Evolutionary conservation across 441 rosid genomes (phyloP).

Genomic region (Adansonia rubrostipa): DNA sequence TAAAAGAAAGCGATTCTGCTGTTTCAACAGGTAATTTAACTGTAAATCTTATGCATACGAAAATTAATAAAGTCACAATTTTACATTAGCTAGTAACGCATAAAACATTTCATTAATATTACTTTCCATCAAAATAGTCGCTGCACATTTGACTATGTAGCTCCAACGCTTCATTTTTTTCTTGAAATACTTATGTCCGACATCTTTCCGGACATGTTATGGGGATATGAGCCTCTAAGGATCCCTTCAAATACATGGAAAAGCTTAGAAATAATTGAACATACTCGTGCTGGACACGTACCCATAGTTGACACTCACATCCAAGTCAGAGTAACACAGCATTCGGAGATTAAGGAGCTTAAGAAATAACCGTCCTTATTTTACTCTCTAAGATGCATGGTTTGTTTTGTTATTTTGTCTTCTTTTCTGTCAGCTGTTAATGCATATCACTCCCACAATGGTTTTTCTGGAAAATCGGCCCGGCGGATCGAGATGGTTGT

Average conservation of each 20-base stretch:
- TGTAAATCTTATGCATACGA: slow-evolving; percentile 19
- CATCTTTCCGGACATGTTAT: too few species aligned
- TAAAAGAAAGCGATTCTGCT: slow-evolving; percentile 44
- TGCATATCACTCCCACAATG: not conserved
- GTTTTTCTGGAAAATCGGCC: not conserved
- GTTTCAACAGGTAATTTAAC: slow-evolving; percentile 50
- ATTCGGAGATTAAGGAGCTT: not conserved
- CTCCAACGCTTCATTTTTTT: too few species aligned
- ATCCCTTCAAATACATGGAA: too few species aligned
- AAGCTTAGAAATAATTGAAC: too few species aligned
- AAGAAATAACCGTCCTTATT: slow-evolving; percentile 1
- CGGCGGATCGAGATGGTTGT: not conserved
- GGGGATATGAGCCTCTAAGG: too few species aligned
- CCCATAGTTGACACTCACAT: too few species aligned
- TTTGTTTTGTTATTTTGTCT: not conserved
- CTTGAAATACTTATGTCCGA: too few species aligned
- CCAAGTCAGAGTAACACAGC: too few species aligned
- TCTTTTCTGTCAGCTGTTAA: not conserved
- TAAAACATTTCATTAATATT: not conserved
- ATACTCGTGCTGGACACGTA: too few species aligned
- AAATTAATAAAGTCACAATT: not conserved
- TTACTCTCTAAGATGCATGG: not conserved
- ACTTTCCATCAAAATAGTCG: slow-evolving; percentile 14
- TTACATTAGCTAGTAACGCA: not conserved
- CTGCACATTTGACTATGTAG: not conserved